Base-by-base conservation (phyloP, 345 rosid species). In the Bruguiera sexangula region DNA sequence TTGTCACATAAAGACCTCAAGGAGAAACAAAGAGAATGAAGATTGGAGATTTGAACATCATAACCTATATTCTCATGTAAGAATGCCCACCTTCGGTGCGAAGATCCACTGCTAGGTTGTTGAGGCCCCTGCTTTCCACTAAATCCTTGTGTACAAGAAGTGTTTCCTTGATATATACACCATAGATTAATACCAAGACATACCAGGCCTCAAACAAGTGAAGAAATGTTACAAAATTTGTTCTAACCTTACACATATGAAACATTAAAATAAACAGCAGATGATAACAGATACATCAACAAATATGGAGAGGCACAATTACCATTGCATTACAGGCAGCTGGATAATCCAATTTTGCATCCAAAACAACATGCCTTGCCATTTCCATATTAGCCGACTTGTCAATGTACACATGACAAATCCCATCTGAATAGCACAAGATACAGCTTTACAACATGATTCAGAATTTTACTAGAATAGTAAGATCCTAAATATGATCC, bases 271-370 rank as follows among this genome's bases (percentile, higher is more conserved):
- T 24, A 9, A 56, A 21, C 29, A 56, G 60, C 11, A 56, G 60
- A 27, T 22, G 29, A 55, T 21, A 56, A 24, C 60, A 22, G 4
- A 73, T 54, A 9, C n/a, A 60, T 19, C 60, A 66, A 30, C 16
- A 27, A 34, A 53, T 22, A 73, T 27, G 39, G 34, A 66, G 21
- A 8, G 24, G 16, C 5, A 9, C 58, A 43, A 68, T 80, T 85
- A 96, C 99, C 99, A 92, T 88, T 57, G 99, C 96, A 70, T 92
- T 96, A 75, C 97, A 96, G 32, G 97, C 97, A 71, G 99, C 97
- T 55, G 99, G 98, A 75, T 96, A 96, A 80, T 96, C 99, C 70
- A 79, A 24, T 82, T 92, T 96, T 52, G 99, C 97, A 82, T 96
- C 99, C 72, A 90, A 73, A 65, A 92, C 88, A 66, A 96, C 72